These are phyloP conservation scores for Blastobotrys terrestris DNA, from an alignment of 805 yeast species.

Conservation along the genomic window DNA sequence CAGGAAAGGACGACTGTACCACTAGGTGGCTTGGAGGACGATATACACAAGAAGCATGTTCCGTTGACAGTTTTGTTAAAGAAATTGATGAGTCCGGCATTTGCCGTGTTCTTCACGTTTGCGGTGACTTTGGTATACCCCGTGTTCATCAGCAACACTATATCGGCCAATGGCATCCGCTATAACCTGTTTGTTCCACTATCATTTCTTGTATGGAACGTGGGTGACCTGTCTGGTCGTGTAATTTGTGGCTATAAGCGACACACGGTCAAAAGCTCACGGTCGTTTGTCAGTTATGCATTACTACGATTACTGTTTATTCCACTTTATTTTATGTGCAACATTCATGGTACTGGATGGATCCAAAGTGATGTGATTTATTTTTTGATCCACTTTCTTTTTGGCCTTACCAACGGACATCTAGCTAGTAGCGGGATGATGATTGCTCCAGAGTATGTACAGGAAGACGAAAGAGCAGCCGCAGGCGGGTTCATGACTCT, in stretches of 20 bases:
- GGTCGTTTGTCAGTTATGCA: constrained; percentile 47
- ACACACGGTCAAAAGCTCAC: constrained; percentile 40
- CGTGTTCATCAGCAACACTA: constrained; percentile 73
- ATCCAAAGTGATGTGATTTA: constrained; percentile 51
- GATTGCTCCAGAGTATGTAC: constrained; percentile 56
- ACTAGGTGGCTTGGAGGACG: neutral
- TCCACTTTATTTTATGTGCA: constrained; percentile 68
- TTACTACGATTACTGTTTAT: constrained; percentile 49
- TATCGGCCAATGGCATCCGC: constrained; percentile 39
- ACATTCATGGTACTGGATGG: constrained; percentile 42
- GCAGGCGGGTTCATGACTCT: constrained; percentile 92
- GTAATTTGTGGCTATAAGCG: constrained; percentile 49
- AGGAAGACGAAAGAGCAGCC: constrained; percentile 71
- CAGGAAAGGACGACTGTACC: neutral
- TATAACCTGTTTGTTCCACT: constrained; percentile 56
- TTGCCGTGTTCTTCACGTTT: constrained; percentile 69
- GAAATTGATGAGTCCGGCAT: constrained; percentile 56
- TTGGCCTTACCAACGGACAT: constrained; percentile 88
- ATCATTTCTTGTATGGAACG: constrained; percentile 79
- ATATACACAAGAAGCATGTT: constrained; percentile 34
- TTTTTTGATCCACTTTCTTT: constrained; percentile 60
- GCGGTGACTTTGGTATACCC: constrained; percentile 76
- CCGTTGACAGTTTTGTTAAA: constrained; percentile 56
- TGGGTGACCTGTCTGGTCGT: constrained; percentile 82
- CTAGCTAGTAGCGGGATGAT: constrained; percentile 73